Conservation (phyloP, 2,329 filamentous ascomycete species). For the Saccharata proteae region DNA sequence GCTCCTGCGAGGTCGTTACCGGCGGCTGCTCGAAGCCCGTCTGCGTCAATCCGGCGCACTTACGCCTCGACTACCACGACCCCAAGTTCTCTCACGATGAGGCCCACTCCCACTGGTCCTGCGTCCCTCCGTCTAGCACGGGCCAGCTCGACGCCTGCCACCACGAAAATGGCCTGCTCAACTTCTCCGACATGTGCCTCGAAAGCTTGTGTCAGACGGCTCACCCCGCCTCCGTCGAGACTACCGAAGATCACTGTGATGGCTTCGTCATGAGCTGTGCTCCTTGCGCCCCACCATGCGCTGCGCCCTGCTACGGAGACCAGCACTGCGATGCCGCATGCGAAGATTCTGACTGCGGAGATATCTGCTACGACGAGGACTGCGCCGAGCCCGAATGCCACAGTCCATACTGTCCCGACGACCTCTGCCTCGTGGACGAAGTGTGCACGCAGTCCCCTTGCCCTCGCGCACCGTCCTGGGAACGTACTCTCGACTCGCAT, state of each 20-base stretch:
- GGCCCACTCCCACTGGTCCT: conserved; percentile 4
- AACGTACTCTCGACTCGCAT: too few relatives aligned
- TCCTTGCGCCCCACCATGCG: conserved; percentile 14
- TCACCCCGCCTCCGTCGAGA: background rate
- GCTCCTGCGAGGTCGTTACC: conserved; percentile 7
- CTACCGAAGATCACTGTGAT: conserved; percentile 21
- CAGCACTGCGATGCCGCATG: conserved; percentile 19
- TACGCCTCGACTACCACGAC: conserved; percentile 5
- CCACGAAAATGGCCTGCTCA: background rate
- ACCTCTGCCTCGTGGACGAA: conserved; percentile 23
- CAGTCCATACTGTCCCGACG: conserved; percentile 18
- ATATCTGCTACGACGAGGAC: conserved; percentile 9
- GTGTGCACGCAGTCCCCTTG: conserved; percentile 6
- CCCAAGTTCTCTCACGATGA: conserved; percentile 7
- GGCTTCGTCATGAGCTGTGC: conserved; percentile 19
- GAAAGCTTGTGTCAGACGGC: conserved; percentile 1
- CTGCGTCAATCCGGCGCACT: conserved; percentile 7
- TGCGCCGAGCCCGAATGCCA: conserved; percentile 24
- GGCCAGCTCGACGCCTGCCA: background rate
- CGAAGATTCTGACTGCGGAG: conserved; percentile 23
- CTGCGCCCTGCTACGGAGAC: conserved; percentile 18
- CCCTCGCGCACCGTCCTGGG: conserved; percentile 5
- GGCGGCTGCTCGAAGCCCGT: conserved; percentile 6
- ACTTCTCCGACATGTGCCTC: conserved; percentile 5
- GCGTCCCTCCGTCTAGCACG: background rate